These are phyloP conservation scores for Candida loeiensis DNA, from an alignment of 805 yeast species.

Conservation along the genomic window DNA sequence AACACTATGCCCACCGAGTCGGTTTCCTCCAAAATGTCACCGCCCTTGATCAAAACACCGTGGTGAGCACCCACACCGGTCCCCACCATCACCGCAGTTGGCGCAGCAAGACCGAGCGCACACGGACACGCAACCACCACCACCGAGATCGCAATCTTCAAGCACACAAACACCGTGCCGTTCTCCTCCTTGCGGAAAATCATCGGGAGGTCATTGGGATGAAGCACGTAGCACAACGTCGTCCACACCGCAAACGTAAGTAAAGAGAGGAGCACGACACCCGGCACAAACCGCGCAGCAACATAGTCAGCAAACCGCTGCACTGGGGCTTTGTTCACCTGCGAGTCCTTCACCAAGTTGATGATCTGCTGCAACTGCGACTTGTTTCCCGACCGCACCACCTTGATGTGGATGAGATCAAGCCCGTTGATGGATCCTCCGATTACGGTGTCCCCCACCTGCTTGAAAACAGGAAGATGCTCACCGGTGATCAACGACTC, in stretches of 20 bases:
- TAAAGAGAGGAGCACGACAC: conserved; percentile 57
- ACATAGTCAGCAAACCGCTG: conserved; percentile 83
- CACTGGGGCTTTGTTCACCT: conserved; percentile 82
- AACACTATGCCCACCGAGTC: conserved; percentile 60
- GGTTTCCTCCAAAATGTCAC: conserved; percentile 78
- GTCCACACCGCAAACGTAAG: conserved; percentile 54
- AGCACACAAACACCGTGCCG: conserved; percentile 62
- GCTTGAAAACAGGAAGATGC: conserved; percentile 68
- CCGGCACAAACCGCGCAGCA: conserved; percentile 83
- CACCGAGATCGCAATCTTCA: conserved; percentile 83
- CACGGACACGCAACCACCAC: conserved; percentile 98
- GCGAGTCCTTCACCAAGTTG: conserved; percentile 82
- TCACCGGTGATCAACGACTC: conserved; percentile 94
- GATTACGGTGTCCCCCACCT: conserved; percentile 57
- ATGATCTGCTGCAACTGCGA: conserved; percentile 89
- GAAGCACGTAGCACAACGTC: conserved; percentile 26
- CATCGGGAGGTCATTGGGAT: conserved; percentile 37
- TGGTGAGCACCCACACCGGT: conserved; percentile 92
- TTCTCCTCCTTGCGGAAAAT: conserved; percentile 44
- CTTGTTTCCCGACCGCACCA: conserved; percentile 70
- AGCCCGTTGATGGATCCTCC: conserved; percentile 92
- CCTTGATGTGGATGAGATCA: conserved; percentile 65
- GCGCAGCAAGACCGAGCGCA: conserved; percentile 95
- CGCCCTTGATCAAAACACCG: conserved; percentile 92
- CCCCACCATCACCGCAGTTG: conserved; percentile 98